A percentile compares a stretch with the other conserved stretches of the same genome.
Evolutionary conservation across 768 basidiomycete genomes (phyloP).

Genomic region (Termitomyces eurrhizus): DNA sequence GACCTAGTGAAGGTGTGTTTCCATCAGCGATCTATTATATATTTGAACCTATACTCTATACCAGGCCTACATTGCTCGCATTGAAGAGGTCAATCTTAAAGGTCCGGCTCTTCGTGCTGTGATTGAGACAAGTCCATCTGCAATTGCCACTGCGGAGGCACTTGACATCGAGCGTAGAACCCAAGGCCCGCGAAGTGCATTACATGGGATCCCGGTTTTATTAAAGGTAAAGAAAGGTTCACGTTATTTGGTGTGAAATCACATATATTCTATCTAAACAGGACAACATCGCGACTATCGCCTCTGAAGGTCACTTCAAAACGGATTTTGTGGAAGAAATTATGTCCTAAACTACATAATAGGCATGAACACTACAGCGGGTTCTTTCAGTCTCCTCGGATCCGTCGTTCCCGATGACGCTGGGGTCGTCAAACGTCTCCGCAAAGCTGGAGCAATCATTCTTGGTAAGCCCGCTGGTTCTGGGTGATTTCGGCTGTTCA

Average conservation of each 20-base stretch:
- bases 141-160: slow-evolving; percentile 46
- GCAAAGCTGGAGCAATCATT: slow-evolving; percentile 42
- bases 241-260: neutral
- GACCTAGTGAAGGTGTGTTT: slow-evolving; percentile 54
- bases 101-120: slow-evolving; percentile 57
- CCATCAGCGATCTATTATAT: neutral
- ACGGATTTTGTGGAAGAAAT: neutral
- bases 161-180: slow-evolving; percentile 42
- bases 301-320: slow-evolving; percentile 33
- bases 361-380: slow-evolving; percentile 47
- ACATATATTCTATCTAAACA: slow-evolving; percentile 10
- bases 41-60: neutral
- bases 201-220: slow-evolving; percentile 54
- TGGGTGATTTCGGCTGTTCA: neutral
- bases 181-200: slow-evolving; percentile 37
- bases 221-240: slow-evolving; percentile 36
- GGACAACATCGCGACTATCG: slow-evolving; percentile 47
- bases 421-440: slow-evolving; percentile 38
- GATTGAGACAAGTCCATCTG: slow-evolving; percentile 52
- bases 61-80: slow-evolving; percentile 63
- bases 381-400: slow-evolving; percentile 38
- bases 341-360: neutral
- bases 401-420: slow-evolving; percentile 44
- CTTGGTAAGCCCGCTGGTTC: slow-evolving; percentile 26
- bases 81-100: slow-evolving; percentile 64